Evolutionary conservation across 1,284 basidiomycete species (phyloP), one percentile per base, ranked within the genome.

Genomic region (Cutaneotrichosporon mucoides): DNA sequence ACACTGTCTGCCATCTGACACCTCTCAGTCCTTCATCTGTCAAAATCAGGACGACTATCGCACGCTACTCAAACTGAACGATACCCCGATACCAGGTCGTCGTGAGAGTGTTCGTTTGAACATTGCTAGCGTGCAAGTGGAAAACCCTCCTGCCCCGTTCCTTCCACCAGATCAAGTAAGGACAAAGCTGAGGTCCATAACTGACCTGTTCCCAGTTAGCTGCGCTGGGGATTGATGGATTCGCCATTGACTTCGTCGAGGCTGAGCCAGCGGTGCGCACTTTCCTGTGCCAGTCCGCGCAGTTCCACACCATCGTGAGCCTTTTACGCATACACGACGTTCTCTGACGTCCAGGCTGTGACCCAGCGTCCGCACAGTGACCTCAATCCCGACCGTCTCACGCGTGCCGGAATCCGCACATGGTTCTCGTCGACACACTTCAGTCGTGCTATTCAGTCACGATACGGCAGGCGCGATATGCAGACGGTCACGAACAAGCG

Each of bases 41-140:
- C 89, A 94, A 73, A 88, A 85, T 64, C 84, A 88, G 59, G 88
- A 89, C 41, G 95, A 99, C 72, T 90, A 90, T 60, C 82, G 87
- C 56, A 79, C 81, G 0, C 79, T 93, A 49, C 87, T 88, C 65
- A 76, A 79, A 40, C 77, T 85, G 37, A 82, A 91, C 65, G 88
- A 24, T 24, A 24, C 24, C 24, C 24, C 24, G 24, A 24, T 24
- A 24, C 24, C 24, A 24, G 24, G 24, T 24, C 24, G 24, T 24
- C 24, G 24, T 24, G 24, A 24, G 33, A 36, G 60, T 16, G 68
- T 74, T n/a, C 36, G 44, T 6, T 45, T 70, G 3, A 59, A 72
- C 50, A 45, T 75, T 38, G 55, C 67, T 0, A 57, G 53, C 6
- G 54, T 74, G 5, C 62, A 70, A 33, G 69, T 74, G 5, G 70